A percentile compares a stretch with the other conserved stretches of the same genome.
Conservation (phyloP, 2,329 filamentous ascomycete species). For the Hawksworthiomyces lignivorus region DNA sequence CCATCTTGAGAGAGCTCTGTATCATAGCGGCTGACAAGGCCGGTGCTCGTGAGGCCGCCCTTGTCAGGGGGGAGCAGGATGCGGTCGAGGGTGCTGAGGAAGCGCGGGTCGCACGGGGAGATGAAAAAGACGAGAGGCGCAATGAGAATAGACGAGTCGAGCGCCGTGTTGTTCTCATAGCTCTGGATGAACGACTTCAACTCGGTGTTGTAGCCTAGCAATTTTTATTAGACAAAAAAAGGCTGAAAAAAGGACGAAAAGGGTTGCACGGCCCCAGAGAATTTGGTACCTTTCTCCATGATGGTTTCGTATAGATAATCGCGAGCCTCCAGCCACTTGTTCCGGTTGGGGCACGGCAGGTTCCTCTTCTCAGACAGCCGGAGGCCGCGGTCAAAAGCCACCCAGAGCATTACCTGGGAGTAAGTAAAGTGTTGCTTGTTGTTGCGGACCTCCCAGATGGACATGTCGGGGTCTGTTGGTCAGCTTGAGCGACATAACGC, state of each 20-base stretch:
- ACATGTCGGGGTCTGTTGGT: slow-evolving; percentile 60
- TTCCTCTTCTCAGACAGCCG: slow-evolving; percentile 68
- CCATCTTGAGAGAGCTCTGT: slow-evolving; percentile 62
- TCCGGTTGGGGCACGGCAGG: slow-evolving; percentile 64
- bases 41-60: slow-evolving; percentile 66
- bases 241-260: neutral
- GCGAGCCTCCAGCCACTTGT: slow-evolving; percentile 56
- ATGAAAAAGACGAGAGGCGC: slow-evolving; percentile 76
- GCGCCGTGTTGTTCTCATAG: slow-evolving; percentile 61
- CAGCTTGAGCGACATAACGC: neutral
- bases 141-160: slow-evolving; percentile 69
- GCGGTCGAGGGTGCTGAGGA: slow-evolving; percentile 62
- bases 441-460: slow-evolving; percentile 75
- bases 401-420: slow-evolving; percentile 79
- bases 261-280: neutral
- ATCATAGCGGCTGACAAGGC: slow-evolving; percentile 69
- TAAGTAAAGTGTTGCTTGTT: slow-evolving; percentile 71
- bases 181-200: slow-evolving; percentile 66
- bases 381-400: slow-evolving; percentile 67
- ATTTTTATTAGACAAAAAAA: neutral
- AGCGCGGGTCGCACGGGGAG: slow-evolving; percentile 67
- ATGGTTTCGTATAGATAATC: slow-evolving; percentile 67
- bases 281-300: slow-evolving; percentile 55
- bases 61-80: slow-evolving; percentile 67
- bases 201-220: slow-evolving; percentile 58